Evolutionary conservation across 768 basidiomycete genomes (phyloP), one percentile per base, ranked within the genome.

Genomic region (Tylopilus vinaceipallidus): DNA sequence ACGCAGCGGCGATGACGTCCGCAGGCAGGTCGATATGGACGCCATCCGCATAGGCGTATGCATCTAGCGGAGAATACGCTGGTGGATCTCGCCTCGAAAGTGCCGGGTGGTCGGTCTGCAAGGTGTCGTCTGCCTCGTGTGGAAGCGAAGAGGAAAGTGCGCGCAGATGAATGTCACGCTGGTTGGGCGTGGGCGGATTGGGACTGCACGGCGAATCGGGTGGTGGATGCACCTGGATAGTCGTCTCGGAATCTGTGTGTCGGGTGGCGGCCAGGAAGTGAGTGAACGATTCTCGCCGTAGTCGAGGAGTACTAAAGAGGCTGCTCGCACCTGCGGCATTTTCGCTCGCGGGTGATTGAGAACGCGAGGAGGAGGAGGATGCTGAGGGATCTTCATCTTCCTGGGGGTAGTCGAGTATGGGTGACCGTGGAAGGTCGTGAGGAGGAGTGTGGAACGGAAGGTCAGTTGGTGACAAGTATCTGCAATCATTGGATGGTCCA

Each of bases 1-100:
- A 70, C 8, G 93, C 91, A 40, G 91, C 90, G 20, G 90, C 80
- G 58, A 97, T 93, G 49, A 95, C 80, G 58, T 97, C 94, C 29
- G 93, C 91, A 22, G 94, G 94, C 29, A 97, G 74, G 69, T 97
- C 91, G 41, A 95, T 84, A 44, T 90, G 89, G n/a, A 95, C 90
- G 26, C 93, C 94, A 35, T 91, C 92, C 44, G 83, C 75, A 60
- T 91, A 91, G 22, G 82, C 78, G 58, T 76, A 88, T n/a, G 89
- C 84, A 62, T 92, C 90, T 61, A 92, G 69, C n/a, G 91, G 90
- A 6, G 90, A 91, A 70, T 93, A 93, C 16, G 87, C 88, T 22
- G 91, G 91, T 19, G 91, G 91, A 53, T 88, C 85, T 49, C 80
- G 77, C 58, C 83, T 75, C 50, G 72, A 71, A 39, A 81, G 46